A percentile compares a stretch with the other conserved stretches of the same genome.
Conservation (phyloP, 257 asterid genomes). For the Solanum virginianum region DNA sequence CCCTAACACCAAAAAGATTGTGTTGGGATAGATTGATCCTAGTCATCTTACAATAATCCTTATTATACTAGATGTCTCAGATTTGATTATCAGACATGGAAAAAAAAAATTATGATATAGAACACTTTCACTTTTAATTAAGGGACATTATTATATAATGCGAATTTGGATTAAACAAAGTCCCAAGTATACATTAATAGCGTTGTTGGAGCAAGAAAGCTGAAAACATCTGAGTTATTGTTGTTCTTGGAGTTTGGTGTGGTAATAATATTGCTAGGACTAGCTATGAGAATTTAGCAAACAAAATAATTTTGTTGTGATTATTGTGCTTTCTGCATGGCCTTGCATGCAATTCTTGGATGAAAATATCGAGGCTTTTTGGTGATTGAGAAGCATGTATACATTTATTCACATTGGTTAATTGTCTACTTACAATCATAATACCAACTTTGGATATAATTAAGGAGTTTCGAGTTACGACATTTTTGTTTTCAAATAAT, state of each 20-base stretch:
- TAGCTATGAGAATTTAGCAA: not conserved
- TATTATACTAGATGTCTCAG: not conserved
- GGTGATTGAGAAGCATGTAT: not conserved
- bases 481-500: not conserved
- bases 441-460: not conserved
- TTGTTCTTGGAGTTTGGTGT: not conserved
- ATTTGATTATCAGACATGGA: not conserved
- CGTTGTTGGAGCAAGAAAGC: not conserved
- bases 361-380: not conserved
- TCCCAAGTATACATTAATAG: not conserved
- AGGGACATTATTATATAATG: too few relatives aligned
- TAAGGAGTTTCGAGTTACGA: not conserved
- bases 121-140: too few relatives aligned
- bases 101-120: too few relatives aligned
- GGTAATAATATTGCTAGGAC: not conserved
- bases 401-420: not conserved
- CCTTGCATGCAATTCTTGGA: not conserved
- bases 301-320: not conserved
- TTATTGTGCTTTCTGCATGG: not conserved
- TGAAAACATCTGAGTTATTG: not conserved
- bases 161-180: too few relatives aligned
- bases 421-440: not conserved
- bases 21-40: not conserved
- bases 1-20: not conserved
- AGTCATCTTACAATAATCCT: not conserved